Base-by-base conservation (phyloP, 805 yeast species). In the Yamadazyma kitorensis region DNA sequence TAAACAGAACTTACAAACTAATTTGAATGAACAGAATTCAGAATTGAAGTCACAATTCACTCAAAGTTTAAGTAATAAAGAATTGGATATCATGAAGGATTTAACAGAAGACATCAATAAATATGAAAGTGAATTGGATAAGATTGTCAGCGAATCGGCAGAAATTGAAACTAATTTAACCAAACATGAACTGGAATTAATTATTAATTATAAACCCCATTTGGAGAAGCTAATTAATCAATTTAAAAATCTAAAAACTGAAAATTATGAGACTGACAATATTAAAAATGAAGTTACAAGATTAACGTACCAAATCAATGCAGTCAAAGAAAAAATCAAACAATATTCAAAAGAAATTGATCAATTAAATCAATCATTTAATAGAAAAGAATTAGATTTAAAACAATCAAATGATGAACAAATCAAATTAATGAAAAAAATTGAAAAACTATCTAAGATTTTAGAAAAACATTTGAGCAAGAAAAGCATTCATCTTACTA, bases 391-490 rank as follows among this genome's bases (percentile, higher is more conserved):
- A 33, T 56, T 59, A 12, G 44, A 60, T 8, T 49, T 80, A 28
- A 65, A 68, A 12, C 68, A 70, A 34, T 64, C 82, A 6, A 76
- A 80, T 49, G 73, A 74, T 2, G 72, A 72, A 27, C 95, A 84
- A 50, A 58, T 72, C 2, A 52, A 65, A 12, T 52, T 76, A 1
- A 53, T 82, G 24, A 72, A 68, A 34, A 72, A 73, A 37, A 58
- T 88, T 17, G 87, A 82, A 33, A 70, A 68, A 27, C 74, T 70
- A 34, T 78, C 82, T 37, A 81, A 80, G 42, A 58, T 52, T n/a
- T 70, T 82, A 0, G 95, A 87, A 48, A 80, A 74, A 37, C 66
- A 68, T 5, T 60, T 83, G 44, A 72, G 83, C 14, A 81, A 75
- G 48, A 84, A 79, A 43, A 68, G 83, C 2, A 52, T 81, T 4